A percentile compares a stretch with the other conserved stretches of the same genome.
Conservation (phyloP, 1,284 basidiomycete species). For the Naganishia sp. region DNA sequence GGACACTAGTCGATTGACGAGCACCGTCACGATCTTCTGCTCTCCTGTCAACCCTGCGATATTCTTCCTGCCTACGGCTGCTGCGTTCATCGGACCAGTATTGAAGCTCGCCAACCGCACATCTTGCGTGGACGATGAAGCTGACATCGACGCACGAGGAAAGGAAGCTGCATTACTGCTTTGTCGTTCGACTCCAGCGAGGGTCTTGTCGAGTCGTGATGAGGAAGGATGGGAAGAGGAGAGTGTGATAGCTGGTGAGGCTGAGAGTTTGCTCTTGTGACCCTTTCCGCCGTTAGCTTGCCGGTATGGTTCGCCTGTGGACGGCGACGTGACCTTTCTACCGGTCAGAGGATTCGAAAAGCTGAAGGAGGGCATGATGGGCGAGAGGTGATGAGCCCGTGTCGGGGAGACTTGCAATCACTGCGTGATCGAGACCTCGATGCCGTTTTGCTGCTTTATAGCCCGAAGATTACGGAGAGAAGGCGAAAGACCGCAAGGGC, state of each 20-base stretch:
- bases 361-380: constrained; percentile 16
- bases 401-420: background rate
- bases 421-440: background rate
- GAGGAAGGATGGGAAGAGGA: background rate
- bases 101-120: constrained; percentile 9
- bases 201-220: constrained; percentile 1
- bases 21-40: constrained; percentile 26
- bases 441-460: background rate
- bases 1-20: constrained; percentile 27
- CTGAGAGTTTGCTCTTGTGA: constrained; percentile 24
- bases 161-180: background rate
- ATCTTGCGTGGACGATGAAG: constrained; percentile 23
- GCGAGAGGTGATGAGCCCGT: background rate
- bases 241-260: background rate
- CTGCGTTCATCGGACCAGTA: background rate
- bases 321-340: background rate
- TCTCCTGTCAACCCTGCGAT: constrained; percentile 25
- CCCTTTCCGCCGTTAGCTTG: constrained; percentile 11
- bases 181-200: background rate
- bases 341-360: constrained; percentile 22
- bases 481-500: background rate
- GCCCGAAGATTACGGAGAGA: background rate
- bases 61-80: constrained; percentile 28
- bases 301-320: background rate
- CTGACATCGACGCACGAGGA: constrained; percentile 15